Percentiles rank a stretch among this genome's conserved stretches.
phyloP scores from a whole-genome alignment of 306 rosid genomes.

The Dalbergia cochinchinensis region DNA sequence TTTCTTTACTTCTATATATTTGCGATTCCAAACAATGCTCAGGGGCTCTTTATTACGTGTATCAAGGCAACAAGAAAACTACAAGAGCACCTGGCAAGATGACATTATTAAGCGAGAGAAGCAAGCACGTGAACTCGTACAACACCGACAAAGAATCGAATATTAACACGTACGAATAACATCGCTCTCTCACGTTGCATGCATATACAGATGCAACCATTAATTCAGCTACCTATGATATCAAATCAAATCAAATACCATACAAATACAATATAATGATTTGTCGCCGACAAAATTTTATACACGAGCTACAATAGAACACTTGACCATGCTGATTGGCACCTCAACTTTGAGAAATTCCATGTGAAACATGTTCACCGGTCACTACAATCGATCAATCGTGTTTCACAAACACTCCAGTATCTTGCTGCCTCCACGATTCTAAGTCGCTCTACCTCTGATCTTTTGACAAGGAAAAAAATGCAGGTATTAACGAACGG shows the following conservation, averaged over 20 bases:
- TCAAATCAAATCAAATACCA: constrained; percentile 9
- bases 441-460: constrained; percentile 33
- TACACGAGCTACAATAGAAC: constrained; percentile 41
- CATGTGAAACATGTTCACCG: constrained; percentile 35
- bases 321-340: constrained; percentile 22
- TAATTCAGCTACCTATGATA: constrained; percentile 5
- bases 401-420: constrained; percentile 32
- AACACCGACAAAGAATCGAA: background rate
- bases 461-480: constrained; percentile 16
- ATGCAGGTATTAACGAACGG: constrained; percentile 16
- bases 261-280: constrained; percentile 41
- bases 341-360: constrained; percentile 20
- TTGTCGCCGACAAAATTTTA: constrained; percentile 48
- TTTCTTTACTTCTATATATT: background rate
- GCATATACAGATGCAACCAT: constrained; percentile 30
- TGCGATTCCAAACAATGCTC: background rate
- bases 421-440: constrained; percentile 35
- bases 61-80: background rate
- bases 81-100: background rate
- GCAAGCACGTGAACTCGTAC: constrained; percentile 4
- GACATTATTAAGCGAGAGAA: background rate
- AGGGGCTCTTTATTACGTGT: background rate
- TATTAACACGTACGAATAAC: background rate
- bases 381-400: constrained; percentile 26
- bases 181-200: constrained; percentile 20